These are phyloP conservation scores for Metarhizium anisopliae DNA, from an alignment of 2,329 filamentous ascomycete species.

Conservation along the genomic window DNA sequence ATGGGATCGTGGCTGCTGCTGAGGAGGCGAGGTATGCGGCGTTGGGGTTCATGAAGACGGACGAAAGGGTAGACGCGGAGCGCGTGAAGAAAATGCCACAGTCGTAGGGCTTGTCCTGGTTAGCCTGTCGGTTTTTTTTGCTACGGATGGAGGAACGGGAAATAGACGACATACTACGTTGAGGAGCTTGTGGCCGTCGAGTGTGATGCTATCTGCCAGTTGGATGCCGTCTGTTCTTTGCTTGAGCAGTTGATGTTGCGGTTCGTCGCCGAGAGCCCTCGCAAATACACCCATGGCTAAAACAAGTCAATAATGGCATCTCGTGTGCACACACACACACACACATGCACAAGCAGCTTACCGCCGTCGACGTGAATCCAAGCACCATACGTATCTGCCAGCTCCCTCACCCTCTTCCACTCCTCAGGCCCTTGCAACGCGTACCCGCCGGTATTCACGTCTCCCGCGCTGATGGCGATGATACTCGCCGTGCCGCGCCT, in stretches of 20 bases:
- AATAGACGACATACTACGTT: conserved; percentile 57
- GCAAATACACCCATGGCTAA: conserved; percentile 63
- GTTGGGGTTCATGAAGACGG: conserved; percentile 74
- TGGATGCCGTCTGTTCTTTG: conserved; percentile 56
- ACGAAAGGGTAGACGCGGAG: conserved; percentile 44
- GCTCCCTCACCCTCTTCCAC: conserved; percentile 50
- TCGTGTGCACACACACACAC: too few relatives aligned
- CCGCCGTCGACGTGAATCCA: conserved; percentile 88
- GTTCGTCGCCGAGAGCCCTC: conserved; percentile 48
- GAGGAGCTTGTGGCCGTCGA: conserved; percentile 84
- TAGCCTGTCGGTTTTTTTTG: background rate
- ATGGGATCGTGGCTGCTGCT: conserved; percentile 47
- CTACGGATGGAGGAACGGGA: background rate
- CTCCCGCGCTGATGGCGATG: conserved; percentile 72
- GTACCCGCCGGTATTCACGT: conserved; percentile 85
- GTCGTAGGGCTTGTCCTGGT: conserved; percentile 61
- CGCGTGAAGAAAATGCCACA: conserved; percentile 81
- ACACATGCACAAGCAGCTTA: conserved; percentile 20
- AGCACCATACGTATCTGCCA: conserved; percentile 65
- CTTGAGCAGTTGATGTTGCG: conserved; percentile 47
- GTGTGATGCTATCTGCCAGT: conserved; percentile 77
- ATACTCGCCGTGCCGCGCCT: conserved; percentile 43
- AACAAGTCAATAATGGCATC: too few relatives aligned
- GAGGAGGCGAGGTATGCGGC: conserved; percentile 63
- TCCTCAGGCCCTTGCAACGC: conserved; percentile 51